These are phyloP conservation scores for Protea cynaroides DNA, from an alignment of 164 flowering plant genomes.

Conservation along the genomic window DNA sequence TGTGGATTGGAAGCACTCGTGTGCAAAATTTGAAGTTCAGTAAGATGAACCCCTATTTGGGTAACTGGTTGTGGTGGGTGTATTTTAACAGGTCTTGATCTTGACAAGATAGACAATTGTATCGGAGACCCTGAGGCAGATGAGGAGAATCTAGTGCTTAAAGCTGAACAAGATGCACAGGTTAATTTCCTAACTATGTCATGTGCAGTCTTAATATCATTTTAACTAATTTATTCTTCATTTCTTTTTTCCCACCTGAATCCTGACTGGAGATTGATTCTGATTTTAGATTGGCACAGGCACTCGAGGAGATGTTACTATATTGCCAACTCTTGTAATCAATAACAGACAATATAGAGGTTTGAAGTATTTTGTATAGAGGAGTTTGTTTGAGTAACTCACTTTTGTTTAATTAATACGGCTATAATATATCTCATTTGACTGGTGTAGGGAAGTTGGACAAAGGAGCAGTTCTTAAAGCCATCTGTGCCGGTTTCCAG, in stretches of 20 bases:
- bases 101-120: slow-evolving; percentile 62
- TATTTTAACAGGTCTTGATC: slow-evolving; percentile 49
- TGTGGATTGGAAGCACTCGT: too few relatives aligned
- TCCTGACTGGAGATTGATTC: background rate
- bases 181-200: slow-evolving; percentile 23
- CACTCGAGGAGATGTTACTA: slow-evolving; percentile 92
- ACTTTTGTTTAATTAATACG: background rate
- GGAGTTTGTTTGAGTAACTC: background rate
- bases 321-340: slow-evolving; percentile 90
- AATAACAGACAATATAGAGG: slow-evolving; percentile 94
- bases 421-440: background rate
- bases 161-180: slow-evolving; percentile 85
- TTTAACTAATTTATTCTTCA: background rate
- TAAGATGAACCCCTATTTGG: background rate
- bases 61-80: background rate
- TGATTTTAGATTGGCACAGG: slow-evolving; percentile 74
- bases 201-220: background rate
- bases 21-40: too few relatives aligned
- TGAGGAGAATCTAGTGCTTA: slow-evolving; percentile 72
- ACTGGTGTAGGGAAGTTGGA: slow-evolving; percentile 75
- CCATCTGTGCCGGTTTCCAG: slow-evolving; percentile 88
- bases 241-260: background rate
- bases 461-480: slow-evolving; percentile 87
- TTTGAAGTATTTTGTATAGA: slow-evolving; percentile 13
- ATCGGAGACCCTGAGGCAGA: slow-evolving; percentile 81